Base-by-base conservation (phyloP, 306 rosid genomes). In the Vicia sativa region DNA sequence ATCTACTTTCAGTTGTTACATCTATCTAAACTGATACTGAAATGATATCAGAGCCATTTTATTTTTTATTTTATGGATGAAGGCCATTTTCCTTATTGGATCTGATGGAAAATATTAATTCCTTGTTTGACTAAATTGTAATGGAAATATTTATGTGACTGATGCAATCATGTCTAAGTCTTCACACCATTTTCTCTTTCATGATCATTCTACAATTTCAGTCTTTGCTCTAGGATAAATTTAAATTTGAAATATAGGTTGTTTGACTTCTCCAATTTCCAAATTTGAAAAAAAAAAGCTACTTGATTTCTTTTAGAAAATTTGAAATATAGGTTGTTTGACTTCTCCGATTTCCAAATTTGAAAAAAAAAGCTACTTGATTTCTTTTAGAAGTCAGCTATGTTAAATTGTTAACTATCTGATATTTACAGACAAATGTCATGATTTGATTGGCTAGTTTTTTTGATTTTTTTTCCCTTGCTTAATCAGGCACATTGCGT, bases 401-500 rank as follows among this genome's bases (percentile, higher is more conserved):
- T 66, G 29, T 21, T 31, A 60, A 70, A 43, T 18, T 60, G 65
- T 62, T 55, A 48, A 18, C 53, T 14, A 28, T 55, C 3, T 44
- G 13, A n/a, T 50, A 68, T 68, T 15, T 43, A 43, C 65, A 39
- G 10, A 53, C 31, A 44, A 53, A 31, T 12, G 19, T 34, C 11
- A 10, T 64, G 62, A 55, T 9, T 72, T 18, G 37, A 14, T 26
- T 65, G 25, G 46, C 43, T 61, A 11, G 44, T 4, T 18, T 69
- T 49, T 64, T 26, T 61, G 7, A 56, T 58, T 59, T 13, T 59
- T 13, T 46, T 39, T 72, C 19, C 19, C 67, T 15, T 77, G 57
- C 66, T 54, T 80, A 49, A 28, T 23, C 68, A 93, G 99, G 87
- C 99, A 93, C 84, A 86, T 93, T 77, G 97, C 96, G 77, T 86